A percentile compares a stretch with the other conserved stretches of the same genome.
These are phyloP conservation scores for Didymella arachidicola DNA, from an alignment of 2,329 filamentous ascomycete genomes.

Conservation along the genomic window DNA sequence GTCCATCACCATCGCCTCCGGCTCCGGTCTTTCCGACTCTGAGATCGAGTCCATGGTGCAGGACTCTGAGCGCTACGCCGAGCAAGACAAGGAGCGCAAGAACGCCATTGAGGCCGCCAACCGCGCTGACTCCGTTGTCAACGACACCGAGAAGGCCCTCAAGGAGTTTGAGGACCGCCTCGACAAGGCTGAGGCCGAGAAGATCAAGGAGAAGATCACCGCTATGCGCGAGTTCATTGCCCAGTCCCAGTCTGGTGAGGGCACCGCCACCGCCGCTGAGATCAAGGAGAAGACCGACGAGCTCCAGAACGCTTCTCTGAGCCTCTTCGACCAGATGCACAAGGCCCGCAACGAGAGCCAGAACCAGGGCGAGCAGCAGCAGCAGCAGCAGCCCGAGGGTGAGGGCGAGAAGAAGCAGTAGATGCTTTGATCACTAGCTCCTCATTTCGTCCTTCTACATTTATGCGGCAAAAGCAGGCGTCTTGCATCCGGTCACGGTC, in stretches of 20 bases:
- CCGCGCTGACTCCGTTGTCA: conserved; percentile 93
- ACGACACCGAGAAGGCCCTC: conserved; percentile 97
- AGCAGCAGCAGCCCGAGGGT: conserved; percentile 52
- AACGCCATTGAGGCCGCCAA: conserved; percentile 93
- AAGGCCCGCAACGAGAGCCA: conserved; percentile 78
- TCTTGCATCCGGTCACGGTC: conserved; percentile 48
- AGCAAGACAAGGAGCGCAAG: conserved; percentile 97
- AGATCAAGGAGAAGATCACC: conserved; percentile 92
- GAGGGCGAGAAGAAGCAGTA: conserved; percentile 73
- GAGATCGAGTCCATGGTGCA: conserved; percentile 98
- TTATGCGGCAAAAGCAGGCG: conserved; percentile 48
- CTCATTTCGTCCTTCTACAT: conserved; percentile 33
- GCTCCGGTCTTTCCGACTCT: conserved; percentile 90
- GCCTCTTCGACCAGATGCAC: conserved; percentile 99
- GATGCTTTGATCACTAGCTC: conserved; percentile 39
- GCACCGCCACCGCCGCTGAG: conserved; percentile 82
- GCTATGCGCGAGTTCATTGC: conserved; percentile 86
- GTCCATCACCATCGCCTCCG: conserved; percentile 98
- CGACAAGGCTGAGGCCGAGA: conserved; percentile 93
- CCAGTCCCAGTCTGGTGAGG: conserved; percentile 95
- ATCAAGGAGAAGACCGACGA: conserved; percentile 99
- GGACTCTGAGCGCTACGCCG: conserved; percentile 96
- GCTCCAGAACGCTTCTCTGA: conserved; percentile 93
- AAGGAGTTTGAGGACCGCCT: conserved; percentile 96
- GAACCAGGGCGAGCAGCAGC: conserved; percentile 54